A percentile compares a stretch with the other conserved stretches of the same genome.
Evolutionary conservation across 1,284 basidiomycete species (phyloP).

Genomic region (Albatrellus sp.): DNA sequence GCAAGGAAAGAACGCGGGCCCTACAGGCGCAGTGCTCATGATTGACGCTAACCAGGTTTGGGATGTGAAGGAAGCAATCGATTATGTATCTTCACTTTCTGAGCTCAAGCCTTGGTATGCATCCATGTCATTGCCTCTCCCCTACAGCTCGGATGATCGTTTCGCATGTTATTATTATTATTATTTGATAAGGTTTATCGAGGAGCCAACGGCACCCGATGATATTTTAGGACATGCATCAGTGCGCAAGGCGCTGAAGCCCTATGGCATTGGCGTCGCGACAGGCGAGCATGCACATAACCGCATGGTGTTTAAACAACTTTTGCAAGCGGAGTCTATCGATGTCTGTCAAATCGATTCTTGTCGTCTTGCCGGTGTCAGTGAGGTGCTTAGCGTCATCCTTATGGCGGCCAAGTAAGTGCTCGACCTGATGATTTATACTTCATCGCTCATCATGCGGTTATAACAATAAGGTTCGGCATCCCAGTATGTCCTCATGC

Average conservation of each 20-base stretch:
- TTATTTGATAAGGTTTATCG: conserved; percentile 63
- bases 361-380: conserved; percentile 85
- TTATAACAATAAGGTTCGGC: conserved; percentile 43
- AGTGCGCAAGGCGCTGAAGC: conserved; percentile 71
- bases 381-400: conserved; percentile 87
- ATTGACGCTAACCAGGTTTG: conserved; percentile 96
- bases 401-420: conserved; percentile 85
- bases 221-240: conserved; percentile 80
- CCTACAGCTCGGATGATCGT: too few species aligned
- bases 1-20: conserved; percentile 85
- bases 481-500: conserved; percentile 90
- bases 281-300: conserved; percentile 96
- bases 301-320: conserved; percentile 94
- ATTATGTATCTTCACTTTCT: conserved; percentile 76
- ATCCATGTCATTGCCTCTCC: too few species aligned
- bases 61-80: conserved; percentile 88
- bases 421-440: too few species aligned
- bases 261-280: conserved; percentile 82
- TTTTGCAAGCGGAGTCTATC: conserved; percentile 86
- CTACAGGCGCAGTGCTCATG: conserved; percentile 90
- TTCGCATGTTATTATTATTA: conserved; percentile 1
- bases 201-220: conserved; percentile 90
- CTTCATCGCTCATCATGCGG: conserved; percentile 3
- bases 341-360: conserved; percentile 96
- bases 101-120: conserved; percentile 88